Conservation (phyloP, 768 basidiomycete species). For the Amanita muscaria region DNA sequence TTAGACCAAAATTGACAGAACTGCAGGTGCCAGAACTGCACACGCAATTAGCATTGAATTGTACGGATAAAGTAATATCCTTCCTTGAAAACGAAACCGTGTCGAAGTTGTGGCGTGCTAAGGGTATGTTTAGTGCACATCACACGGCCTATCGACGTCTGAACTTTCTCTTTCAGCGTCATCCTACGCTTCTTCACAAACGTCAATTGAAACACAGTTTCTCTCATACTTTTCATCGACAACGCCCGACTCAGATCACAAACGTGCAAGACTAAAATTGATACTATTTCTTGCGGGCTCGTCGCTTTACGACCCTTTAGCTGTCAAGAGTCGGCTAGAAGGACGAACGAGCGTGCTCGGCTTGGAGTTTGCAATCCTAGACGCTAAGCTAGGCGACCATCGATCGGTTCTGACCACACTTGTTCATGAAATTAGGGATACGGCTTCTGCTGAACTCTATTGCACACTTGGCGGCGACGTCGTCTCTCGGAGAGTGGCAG, state of each 20-base stretch:
- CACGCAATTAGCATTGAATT: constrained; percentile 49
- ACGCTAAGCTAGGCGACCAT: constrained; percentile 31
- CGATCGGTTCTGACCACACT: constrained; percentile 56
- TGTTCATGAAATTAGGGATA: constrained; percentile 63
- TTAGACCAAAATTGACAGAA: background rate
- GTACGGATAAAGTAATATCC: constrained; percentile 44
- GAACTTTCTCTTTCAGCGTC: constrained; percentile 30
- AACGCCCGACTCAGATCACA: constrained; percentile 70
- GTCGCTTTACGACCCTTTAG: constrained; percentile 49
- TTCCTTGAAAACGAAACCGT: constrained; percentile 46
- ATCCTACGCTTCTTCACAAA: constrained; percentile 33
- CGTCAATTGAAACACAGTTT: constrained; percentile 28
- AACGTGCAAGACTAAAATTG: constrained; percentile 63
- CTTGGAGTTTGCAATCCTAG: constrained; percentile 8
- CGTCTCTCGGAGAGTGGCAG: constrained; percentile 50
- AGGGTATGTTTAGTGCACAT: constrained; percentile 32
- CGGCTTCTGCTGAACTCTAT: constrained; percentile 75
- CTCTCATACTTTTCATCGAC: constrained; percentile 75
- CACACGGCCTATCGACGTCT: too few relatives aligned
- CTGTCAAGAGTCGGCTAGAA: constrained; percentile 35
- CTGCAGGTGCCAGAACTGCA: constrained; percentile 58
- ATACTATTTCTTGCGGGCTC: constrained; percentile 79
- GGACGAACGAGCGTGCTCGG: constrained; percentile 39
- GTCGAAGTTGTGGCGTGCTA: constrained; percentile 62
- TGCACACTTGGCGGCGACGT: constrained; percentile 71